Percentiles rank a stretch among this genome's conserved stretches.
phyloP scores from a whole-genome alignment of 768 basidiomycete species.

The Crassisporium funariophilum region DNA sequence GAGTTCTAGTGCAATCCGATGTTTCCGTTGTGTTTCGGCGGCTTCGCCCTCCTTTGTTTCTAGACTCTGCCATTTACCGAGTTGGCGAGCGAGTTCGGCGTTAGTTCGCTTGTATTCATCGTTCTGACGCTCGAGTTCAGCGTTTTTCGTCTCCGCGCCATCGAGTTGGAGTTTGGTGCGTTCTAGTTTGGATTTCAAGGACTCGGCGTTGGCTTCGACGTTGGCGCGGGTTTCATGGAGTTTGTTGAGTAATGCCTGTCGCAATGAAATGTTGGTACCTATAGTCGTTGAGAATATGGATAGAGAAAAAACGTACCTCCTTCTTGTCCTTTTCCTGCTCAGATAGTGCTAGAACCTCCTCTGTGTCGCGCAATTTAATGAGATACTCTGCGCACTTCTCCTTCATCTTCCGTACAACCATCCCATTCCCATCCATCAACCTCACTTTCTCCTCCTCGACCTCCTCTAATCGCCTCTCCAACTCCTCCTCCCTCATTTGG shows the following conservation, averaged over 20 bases:
- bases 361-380: slow-evolving; percentile 40
- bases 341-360: slow-evolving; percentile 39
- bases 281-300: not conserved
- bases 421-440: slow-evolving; percentile 44
- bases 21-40: slow-evolving; percentile 54
- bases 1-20: slow-evolving; percentile 57
- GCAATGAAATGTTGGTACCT: slow-evolving; percentile 7
- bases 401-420: slow-evolving; percentile 48
- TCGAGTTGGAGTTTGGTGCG: slow-evolving; percentile 62
- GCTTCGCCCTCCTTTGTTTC: slow-evolving; percentile 67
- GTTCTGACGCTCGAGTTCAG: slow-evolving; percentile 57
- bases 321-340: slow-evolving; percentile 46
- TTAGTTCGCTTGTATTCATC: slow-evolving; percentile 61
- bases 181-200: slow-evolving; percentile 54
- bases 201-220: slow-evolving; percentile 46
- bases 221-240: slow-evolving; percentile 55
- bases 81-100: slow-evolving; percentile 58
- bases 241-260: slow-evolving; percentile 37
- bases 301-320: slow-evolving; percentile 39
- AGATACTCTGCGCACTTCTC: slow-evolving; percentile 34
- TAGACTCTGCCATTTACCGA: slow-evolving; percentile 68
- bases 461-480: slow-evolving; percentile 54
- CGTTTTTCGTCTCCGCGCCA: slow-evolving; percentile 49
- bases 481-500: slow-evolving; percentile 60
- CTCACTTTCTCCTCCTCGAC: slow-evolving; percentile 48